Base-by-base conservation (phyloP, 179 eudicot species). In the Camellia oleifera region DNA sequence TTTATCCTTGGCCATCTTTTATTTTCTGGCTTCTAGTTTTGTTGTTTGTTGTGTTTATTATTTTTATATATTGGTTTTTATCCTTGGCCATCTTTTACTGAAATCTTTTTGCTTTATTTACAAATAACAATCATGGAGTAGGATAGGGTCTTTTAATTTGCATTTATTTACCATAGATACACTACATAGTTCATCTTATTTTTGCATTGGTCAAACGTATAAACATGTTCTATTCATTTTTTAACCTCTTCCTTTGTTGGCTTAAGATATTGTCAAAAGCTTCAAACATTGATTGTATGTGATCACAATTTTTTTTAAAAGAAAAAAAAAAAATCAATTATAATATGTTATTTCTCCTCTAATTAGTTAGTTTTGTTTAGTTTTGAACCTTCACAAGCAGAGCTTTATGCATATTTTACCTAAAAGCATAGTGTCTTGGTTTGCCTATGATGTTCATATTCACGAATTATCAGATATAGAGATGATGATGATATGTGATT, bases 401-500 rank as follows among this genome's bases (percentile, higher is more conserved):
- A 48, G 7, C 52, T 48, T 61, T 4, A 61, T 61, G 0, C 23
- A 61, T 4, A 61, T 4, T 6, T 61, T 1, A n/a, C 60, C 13
- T 56, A 56, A 56, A 56, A 1, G 3, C 2, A 56, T 3, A 11
- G 14, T 56, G 14, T 42, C 5, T 26, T 58, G 42, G 60, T 48
- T 77, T 77, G 80, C 74, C 80, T 52, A 32, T 67, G 80, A 54
- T 77, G 80, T 77, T 66, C 17, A 67, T 67, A 11, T 77, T 50
- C 73, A 77, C 63, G 74, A 53, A 77, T 77, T 66, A 67, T 11
- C 72, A 66, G 54, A 77, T 14, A 23, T 17, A 8, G 2, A 26
- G 53, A 77, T 54, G 40, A 66, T 54, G 40, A 66, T 77, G 74
- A 77, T 77, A 52, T 67, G 53, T n/a, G 64, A 77, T 67, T 67